phyloP scores from a whole-genome alignment of 768 basidiomycete genomes.

The Auriscalpium orientale region DNA sequence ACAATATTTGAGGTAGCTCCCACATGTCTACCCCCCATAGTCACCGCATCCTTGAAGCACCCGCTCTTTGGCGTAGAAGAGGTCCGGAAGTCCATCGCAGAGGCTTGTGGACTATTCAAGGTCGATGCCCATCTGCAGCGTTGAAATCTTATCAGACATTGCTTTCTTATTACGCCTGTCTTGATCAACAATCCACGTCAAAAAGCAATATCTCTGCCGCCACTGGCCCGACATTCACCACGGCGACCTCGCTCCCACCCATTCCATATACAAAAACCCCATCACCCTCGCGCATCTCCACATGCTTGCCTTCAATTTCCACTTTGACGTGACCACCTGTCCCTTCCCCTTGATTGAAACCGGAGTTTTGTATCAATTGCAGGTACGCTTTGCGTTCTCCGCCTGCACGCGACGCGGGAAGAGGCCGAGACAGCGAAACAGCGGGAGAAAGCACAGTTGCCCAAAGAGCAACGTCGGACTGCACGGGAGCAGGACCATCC shows the following conservation, averaged over 20 bases:
- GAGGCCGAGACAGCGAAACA: slow-evolving; percentile 19
- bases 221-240: background rate
- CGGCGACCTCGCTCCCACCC: background rate
- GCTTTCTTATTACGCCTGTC: background rate
- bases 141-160: background rate
- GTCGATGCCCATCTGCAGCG: background rate
- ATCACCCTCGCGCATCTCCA: background rate
- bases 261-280: background rate
- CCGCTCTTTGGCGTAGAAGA: slow-evolving; percentile 49
- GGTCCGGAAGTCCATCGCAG: slow-evolving; percentile 48
- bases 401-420: background rate
- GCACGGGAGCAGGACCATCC: slow-evolving; percentile 68
- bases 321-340: slow-evolving; percentile 38
- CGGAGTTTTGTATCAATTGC: background rate
- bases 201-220: background rate
- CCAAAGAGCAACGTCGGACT: slow-evolving; percentile 56
- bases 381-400: background rate
- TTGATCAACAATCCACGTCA: background rate
- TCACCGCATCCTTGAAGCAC: slow-evolving; percentile 45
- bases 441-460: slow-evolving; percentile 54
- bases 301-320: background rate
- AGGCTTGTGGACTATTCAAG: slow-evolving; percentile 39
- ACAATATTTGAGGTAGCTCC: slow-evolving; percentile 49
- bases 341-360: slow-evolving; percentile 37
- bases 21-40: slow-evolving; percentile 57